Percentiles rank a stretch among this genome's conserved stretches.
Evolutionary conservation across 1,284 basidiomycete genomes (phyloP).

Genomic region (Boletus austroedulis): DNA sequence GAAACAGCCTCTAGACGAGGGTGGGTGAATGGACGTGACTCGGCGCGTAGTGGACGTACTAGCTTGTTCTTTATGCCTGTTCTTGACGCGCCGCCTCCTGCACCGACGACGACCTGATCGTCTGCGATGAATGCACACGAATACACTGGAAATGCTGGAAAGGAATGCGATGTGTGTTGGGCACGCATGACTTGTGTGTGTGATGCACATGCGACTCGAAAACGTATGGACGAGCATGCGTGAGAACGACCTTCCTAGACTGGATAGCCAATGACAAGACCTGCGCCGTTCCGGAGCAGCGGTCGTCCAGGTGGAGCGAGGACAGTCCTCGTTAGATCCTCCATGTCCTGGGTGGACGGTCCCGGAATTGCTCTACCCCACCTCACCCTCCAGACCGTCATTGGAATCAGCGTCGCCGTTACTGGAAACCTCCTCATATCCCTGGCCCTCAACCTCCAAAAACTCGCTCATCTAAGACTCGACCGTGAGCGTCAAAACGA

Average conservation of each 20-base stretch:
- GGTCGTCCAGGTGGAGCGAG: neutral
- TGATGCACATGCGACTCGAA: no score
- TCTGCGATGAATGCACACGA: conserved; percentile 80
- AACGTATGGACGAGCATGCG: conserved; percentile 2
- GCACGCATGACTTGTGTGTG: conserved; percentile 60
- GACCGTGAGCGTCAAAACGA: conserved; percentile 40
- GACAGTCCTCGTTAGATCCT: neutral
- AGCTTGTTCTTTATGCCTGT: conserved; percentile 92
- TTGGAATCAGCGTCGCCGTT: conserved; percentile 84
- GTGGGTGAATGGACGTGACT: conserved; percentile 8
- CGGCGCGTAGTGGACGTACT: conserved; percentile 40
- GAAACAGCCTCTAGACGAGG: conserved; percentile 62
- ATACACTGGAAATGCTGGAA: conserved; percentile 83
- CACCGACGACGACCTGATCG: conserved; percentile 78
- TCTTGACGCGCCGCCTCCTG: conserved; percentile 79
- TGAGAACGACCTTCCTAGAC: conserved; percentile 16
- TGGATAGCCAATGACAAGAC: neutral
- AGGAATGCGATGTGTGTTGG: conserved; percentile 71
- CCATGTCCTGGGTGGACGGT: conserved; percentile 27
- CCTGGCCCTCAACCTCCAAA: conserved; percentile 87
- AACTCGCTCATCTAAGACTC: conserved; percentile 82
- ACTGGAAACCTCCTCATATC: conserved; percentile 87
- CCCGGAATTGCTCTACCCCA: conserved; percentile 50
- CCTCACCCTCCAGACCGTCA: conserved; percentile 57
- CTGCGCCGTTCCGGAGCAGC: neutral